Base-by-base conservation (phyloP, 2,329 filamentous ascomycete genomes). In the Fusarium sp. region DNA sequence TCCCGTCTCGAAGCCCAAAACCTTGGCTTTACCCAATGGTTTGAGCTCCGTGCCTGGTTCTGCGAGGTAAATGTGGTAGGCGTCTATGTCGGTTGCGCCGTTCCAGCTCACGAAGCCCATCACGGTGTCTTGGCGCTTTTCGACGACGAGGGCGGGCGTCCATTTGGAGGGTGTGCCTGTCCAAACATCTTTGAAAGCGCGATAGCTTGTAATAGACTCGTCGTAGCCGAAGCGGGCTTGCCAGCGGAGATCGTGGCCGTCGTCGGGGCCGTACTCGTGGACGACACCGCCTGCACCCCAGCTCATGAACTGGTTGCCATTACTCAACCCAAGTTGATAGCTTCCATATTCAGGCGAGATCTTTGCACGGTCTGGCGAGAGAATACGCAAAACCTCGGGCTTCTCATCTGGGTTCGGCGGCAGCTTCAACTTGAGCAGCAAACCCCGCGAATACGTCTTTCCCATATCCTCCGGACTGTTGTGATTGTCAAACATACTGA, bases 401-500 rank as follows among this genome's bases (percentile, higher is more conserved):
- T n/a, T 70, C 26, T 75, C 35, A 0, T 56, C 28, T 1, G 39
- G 7, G 4, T 73, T 36, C 0, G 78, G 78, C 0, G 78, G 78
- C 5, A 78, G 55, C 13, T 63, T 42, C 2, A 79, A 14, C 26
- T 66, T 60, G 0, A 79, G 14, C 0, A 75, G 12, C 6, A 79
- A 51, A 1, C 69, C 75, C 5, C 76, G 42, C 0, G 72, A 73
- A 2, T 63, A 48, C 5, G 54, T 64, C 30, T 44, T 61, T 3
- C 63, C 63, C 5, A 36, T 47, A 3, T 73, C 72, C 17, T 75
- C 72, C 0, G 68, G 47, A 4, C 55, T 78, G 35, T 82, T 82
- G 50, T 78, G 80, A 50, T 83, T 83, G 75, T 83, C 80, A 44
- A 82, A 82, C 39, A 83, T 63, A 57, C 78, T 82, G 17, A 83